Conservation (phyloP, 441 rosid genomes). For the Erodium moschatum region DNA sequence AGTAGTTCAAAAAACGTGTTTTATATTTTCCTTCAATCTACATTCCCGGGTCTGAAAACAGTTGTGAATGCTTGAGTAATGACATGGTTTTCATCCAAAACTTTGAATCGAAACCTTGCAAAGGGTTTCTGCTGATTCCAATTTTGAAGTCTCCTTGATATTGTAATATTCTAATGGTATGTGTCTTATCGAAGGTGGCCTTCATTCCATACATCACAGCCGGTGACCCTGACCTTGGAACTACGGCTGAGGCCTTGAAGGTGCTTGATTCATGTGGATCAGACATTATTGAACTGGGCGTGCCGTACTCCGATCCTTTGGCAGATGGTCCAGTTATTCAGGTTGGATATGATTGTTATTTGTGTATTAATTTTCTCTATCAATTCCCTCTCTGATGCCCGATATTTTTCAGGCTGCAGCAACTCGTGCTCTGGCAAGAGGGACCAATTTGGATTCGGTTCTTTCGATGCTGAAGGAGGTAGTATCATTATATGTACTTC, state of each 20-base stretch:
- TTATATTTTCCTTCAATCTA: too few species aligned
- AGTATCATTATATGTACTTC: conserved; percentile 3
- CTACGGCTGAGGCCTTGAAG: conserved; percentile 83
- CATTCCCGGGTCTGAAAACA: not conserved
- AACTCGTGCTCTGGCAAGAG: conserved; percentile 73
- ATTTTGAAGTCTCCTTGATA: not conserved
- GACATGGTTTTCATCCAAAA: not conserved
- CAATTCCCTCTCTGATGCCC: conserved; percentile 13
- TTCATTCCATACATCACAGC: conserved; percentile 88
- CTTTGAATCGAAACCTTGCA: not conserved
- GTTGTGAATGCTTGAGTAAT: not conserved
- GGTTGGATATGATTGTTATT: conserved; percentile 29
- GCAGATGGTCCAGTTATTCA: conserved; percentile 98
- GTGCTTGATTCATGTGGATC: conserved; percentile 77
- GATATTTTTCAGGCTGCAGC: conserved; percentile 67
- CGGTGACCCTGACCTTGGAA: conserved; percentile 88
- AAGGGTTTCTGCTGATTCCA: not conserved
- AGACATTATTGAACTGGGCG: conserved; percentile 88
- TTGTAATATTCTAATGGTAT: conserved; percentile 14
- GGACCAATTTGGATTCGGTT: conserved; percentile 68
- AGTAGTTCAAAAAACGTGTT: too few species aligned
- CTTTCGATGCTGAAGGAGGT: conserved; percentile 80
- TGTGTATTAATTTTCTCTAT: conserved; percentile 3
- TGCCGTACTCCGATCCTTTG: conserved; percentile 86
- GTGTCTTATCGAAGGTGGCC: conserved; percentile 52